Evolutionary conservation across 148 eudicot genomes (phyloP), one percentile per base, ranked within the genome.

Genomic region (Gaultheria prostrata): DNA sequence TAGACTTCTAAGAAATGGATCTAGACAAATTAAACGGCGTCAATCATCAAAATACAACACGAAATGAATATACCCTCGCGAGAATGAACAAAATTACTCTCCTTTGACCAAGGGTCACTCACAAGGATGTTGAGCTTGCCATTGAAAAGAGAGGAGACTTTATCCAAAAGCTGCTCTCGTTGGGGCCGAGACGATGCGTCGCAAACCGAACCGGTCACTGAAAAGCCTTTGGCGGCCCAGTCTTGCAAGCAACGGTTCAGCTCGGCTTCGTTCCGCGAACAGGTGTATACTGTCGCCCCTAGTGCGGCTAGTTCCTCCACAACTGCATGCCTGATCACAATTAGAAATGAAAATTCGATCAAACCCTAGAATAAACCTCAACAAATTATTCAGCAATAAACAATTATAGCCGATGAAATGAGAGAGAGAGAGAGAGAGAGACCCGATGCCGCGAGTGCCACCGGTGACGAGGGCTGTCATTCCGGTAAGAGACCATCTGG

Each of bases 371-470:
- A 80, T 15, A 5, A 10, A n/a, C 10, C 20, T 17, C 26, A 12
- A 15, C 14, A 50, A 75, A 45, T 63, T 28, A 11, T 57, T 59
- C 51, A 18, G 14, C 39, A 28, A 80, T 67, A 9, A 26, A 45
- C 1, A 15, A 28, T 61, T 45, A 3, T 15, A 39, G 30, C 8
- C 13, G 39, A n/a, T 17, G 32, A 49, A 59, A 20, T 46, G 10
- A 24, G 45, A 53, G 78, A 21, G 69, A 53, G 54, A 9, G 77
- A 80, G 51, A 77, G 61, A 21, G 4, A 50, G 79, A 79, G 45
- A 95, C 96, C 98, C 98, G 46, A 95, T 95, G 70, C 98, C 98
- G n/a, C 98, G 97, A 26, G 98, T 94, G 87, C 98, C 98, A 26
- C 98, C 98, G 46, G 98, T 95, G 89, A 95, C 97, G 8, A 94